Evolutionary conservation across 2,329 filamentous ascomycete species (phyloP).

Genomic region (Tricladium varicosporioides): DNA sequence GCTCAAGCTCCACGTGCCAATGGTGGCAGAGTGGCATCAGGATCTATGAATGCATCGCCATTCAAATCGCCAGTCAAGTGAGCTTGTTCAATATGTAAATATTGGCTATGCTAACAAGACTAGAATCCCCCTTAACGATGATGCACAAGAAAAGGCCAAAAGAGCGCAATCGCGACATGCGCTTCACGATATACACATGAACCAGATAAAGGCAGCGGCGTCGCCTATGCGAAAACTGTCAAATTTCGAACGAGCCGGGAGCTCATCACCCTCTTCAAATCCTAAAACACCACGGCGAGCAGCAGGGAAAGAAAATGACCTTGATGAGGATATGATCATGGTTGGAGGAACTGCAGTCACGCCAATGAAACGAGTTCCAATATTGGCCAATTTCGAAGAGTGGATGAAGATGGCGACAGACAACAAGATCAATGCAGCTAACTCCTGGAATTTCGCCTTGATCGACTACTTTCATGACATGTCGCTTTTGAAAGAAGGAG

Average conservation of each 20-base stretch:
- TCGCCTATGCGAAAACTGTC: constrained; percentile 67
- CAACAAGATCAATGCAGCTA: constrained; percentile 97
- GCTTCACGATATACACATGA: constrained; percentile 85
- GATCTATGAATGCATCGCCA: constrained; percentile 29
- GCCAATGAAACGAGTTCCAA: constrained; percentile 92
- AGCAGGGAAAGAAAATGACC: constrained; percentile 42
- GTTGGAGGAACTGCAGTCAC: constrained; percentile 78
- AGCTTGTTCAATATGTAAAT: constrained; percentile 2
- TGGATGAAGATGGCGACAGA: constrained; percentile 99
- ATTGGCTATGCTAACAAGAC: too few relatives aligned
- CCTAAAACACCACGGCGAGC: constrained; percentile 51
- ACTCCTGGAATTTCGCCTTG: constrained; percentile 99
- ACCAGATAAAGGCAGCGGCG: constrained; percentile 81
- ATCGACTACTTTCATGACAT: constrained; percentile 99
- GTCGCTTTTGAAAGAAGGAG: constrained; percentile 92
- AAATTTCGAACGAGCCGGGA: constrained; percentile 57
- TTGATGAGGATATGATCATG: constrained; percentile 58
- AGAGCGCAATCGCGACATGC: constrained; percentile 85
- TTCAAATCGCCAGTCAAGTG: constrained; percentile 38
- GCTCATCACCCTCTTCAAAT: constrained; percentile 54
- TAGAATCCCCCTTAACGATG: constrained; percentile 95
- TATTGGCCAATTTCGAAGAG: constrained; percentile 97
- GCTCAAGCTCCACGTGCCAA: constrained; percentile 44
- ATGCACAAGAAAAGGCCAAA: constrained; percentile 85
- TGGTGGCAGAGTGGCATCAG: constrained; percentile 40